phyloP scores from a whole-genome alignment of 2,329 filamentous ascomycete genomes.

The Xylaria multiplex region DNA sequence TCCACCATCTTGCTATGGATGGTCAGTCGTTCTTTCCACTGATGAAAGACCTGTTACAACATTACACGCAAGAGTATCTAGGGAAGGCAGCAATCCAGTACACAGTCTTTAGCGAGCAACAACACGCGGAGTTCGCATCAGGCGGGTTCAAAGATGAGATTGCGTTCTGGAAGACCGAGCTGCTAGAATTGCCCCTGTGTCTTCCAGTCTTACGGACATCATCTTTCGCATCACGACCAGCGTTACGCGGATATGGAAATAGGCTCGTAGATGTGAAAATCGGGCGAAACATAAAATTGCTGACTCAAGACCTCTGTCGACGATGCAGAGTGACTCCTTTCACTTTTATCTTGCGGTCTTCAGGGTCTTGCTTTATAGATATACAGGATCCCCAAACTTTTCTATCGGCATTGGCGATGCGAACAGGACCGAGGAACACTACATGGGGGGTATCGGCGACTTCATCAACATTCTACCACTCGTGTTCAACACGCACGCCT shows the following conservation, averaged over 20 bases:
- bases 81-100: background rate
- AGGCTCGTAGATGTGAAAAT: background rate
- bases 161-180: background rate
- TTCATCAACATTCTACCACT: slow-evolving; percentile 10
- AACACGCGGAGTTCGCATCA: background rate
- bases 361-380: slow-evolving; percentile 7
- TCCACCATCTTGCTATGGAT: background rate
- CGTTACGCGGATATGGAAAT: background rate
- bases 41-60: background rate
- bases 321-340: slow-evolving; percentile 17
- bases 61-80: background rate
- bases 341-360: slow-evolving; percentile 23
- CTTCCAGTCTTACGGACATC: background rate
- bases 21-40: background rate
- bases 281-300: background rate
- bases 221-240: background rate
- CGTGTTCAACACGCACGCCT: background rate
- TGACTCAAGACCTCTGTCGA: background rate
- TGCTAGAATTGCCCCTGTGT: background rate
- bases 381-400: slow-evolving; percentile 7
- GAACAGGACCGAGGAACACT: background rate
- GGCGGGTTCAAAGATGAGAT: background rate
- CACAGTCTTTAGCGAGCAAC: background rate
- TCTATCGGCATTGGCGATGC: slow-evolving; percentile 9
- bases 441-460: background rate